Evolutionary conservation across 2,329 filamentous ascomycete species (phyloP).

Genomic region (Aureobasidium sp.): DNA sequence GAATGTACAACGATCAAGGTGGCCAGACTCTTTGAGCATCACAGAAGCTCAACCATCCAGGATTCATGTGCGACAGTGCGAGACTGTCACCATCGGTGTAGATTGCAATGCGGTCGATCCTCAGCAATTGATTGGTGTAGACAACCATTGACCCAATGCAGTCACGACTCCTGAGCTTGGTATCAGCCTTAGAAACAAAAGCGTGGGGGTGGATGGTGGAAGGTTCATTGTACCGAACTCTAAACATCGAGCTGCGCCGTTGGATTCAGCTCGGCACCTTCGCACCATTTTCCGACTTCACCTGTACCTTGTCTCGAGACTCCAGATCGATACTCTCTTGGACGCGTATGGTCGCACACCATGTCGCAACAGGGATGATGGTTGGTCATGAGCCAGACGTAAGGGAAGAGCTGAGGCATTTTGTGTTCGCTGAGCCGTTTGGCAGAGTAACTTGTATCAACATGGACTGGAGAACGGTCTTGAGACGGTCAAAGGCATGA

Average conservation of each 20-base stretch:
- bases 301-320: background rate
- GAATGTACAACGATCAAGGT: background rate
- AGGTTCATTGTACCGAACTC: background rate
- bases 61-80: background rate
- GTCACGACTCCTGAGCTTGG: background rate
- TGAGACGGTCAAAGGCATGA: background rate
- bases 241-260: background rate
- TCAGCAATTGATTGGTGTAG: background rate
- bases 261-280: background rate
- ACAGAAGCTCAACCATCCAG: background rate
- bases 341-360: background rate
- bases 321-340: background rate
- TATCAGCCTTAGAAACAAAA: background rate
- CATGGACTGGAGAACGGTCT: background rate
- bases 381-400: background rate
- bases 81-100: background rate
- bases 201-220: background rate
- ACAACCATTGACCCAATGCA: background rate
- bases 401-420: background rate
- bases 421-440: background rate
- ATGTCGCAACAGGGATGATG: background rate
- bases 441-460: background rate
- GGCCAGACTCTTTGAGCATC: background rate
- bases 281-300: background rate
- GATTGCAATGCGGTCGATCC: background rate